These are phyloP conservation scores for Carex cristatella DNA, from an alignment of 176 grass and related monocot species.

Conservation along the genomic window DNA sequence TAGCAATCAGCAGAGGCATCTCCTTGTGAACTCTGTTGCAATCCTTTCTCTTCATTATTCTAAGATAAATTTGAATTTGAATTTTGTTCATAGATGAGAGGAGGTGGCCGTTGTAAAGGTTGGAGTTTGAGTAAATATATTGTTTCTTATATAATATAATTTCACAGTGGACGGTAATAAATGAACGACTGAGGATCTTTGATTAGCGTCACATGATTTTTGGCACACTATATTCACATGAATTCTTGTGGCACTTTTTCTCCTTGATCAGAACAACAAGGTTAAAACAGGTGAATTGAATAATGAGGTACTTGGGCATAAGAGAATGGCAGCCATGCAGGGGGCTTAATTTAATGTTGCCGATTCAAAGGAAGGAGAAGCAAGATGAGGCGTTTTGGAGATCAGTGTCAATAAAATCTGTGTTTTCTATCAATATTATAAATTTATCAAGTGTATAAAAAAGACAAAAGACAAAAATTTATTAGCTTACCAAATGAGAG, in stretches of 20 bases:
- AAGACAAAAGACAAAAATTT: no score
- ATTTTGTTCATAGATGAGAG: not conserved
- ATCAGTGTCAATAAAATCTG: no score
- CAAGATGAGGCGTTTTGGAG: not conserved
- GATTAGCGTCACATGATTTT: constrained; percentile 80
- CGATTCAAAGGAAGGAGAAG: not conserved
- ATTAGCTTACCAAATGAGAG: no score
- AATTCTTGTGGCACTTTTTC: constrained; percentile 32
- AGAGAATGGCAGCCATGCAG: not conserved
- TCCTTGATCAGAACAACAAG: constrained; percentile 1
- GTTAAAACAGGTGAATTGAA: constrained; percentile 14
- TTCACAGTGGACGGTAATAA: not conserved
- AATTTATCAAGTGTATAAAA: no score
- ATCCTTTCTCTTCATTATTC: constrained; percentile 28
- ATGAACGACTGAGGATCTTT: constrained; percentile 40
- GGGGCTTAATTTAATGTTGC: constrained; percentile 9
- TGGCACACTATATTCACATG: constrained; percentile 48
- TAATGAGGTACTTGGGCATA: constrained; percentile 21
- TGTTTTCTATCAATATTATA: no score
- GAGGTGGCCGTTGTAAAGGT: not conserved
- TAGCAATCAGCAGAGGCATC: not conserved
- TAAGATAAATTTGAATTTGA: not conserved
- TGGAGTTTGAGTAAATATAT: not conserved
- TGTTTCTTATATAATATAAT: not conserved
- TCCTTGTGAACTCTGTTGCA: not conserved